Evolutionary conservation across 805 yeast species (phyloP), one percentile per base, ranked within the genome.

Genomic region (Kuraishia hungarica): DNA sequence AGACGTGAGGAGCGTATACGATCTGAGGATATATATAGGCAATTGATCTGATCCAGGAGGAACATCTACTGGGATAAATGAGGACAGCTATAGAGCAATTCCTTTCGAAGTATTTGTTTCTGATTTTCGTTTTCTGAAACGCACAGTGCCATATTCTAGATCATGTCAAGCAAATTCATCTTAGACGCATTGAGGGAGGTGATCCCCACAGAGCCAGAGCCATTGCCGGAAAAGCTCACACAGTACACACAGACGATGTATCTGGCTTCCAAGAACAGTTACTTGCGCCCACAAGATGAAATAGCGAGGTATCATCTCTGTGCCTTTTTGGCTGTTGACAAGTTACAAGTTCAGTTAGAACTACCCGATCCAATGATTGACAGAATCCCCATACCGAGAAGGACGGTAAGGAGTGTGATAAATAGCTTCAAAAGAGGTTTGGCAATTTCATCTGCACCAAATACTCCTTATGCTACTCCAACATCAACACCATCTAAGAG

Each of bases 241-340:
- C 64, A 72, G 20, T 69, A 69, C 64, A 65, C 78, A 5, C 78
- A 70, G 39, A 73, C 78, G 2, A 63, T 83, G 15, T 82, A 83
- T 61, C 66, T 78, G 1, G 76, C 86, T 21, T 72, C 86, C n/a
- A 80, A 74, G 55, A 75, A 77, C 50, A 78, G 79, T 57, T 47
- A 52, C 2, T 65, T 86, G 22, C 76, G 80, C 15, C 75, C 76
- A 24, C 74, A 74, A 47, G 80, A 82, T 53, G 92, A 87, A 59
- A 71, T 79, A 1, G 90, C 89, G 1, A 71, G 93, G 54, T 77
- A 76, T 55, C 92, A 87, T 64, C 65, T 87, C 13, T 83, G 90
- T 65, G 87, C 90, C 4, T 80, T 71, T 58, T 64, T 86, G 23
- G 85, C 88, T 0, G 78, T 79, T 15, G 83, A 82, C 56, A 74